phyloP scores from a whole-genome alignment of 805 yeast genomes.

The Metschnikowia kofuensis region DNA sequence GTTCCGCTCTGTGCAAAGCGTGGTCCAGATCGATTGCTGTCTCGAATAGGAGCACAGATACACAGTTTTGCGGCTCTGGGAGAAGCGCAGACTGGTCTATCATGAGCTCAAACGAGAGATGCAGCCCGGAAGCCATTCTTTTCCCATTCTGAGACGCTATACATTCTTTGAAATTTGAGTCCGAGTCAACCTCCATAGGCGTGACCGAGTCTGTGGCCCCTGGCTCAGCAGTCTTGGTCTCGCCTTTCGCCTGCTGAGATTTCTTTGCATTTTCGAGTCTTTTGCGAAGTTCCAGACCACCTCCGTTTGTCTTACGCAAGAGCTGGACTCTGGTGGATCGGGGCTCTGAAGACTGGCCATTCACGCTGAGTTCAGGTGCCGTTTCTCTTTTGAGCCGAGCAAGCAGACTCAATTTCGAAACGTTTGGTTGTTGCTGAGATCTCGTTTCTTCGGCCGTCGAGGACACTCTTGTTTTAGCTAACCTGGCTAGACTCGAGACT shows the following conservation, averaged over 20 bases:
- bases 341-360: neutral
- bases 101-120: conserved; percentile 4
- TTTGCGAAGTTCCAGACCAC: conserved; percentile 5
- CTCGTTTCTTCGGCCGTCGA: neutral
- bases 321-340: neutral
- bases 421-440: neutral
- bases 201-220: neutral
- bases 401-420: neutral
- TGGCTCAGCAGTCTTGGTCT: neutral
- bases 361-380: too few species aligned
- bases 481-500: conserved; percentile 3
- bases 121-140: conserved; percentile 1
- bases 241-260: neutral
- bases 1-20: neutral
- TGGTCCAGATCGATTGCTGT: neutral
- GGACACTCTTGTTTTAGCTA: conserved; percentile 1
- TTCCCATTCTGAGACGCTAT: neutral
- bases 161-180: neutral
- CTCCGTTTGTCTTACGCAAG: conserved; percentile 2
- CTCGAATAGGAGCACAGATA: conserved; percentile 9
- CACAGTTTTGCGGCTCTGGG: conserved; percentile 4
- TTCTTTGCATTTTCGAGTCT: conserved; percentile 5
- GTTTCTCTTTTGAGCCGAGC: neutral
- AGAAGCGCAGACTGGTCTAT: conserved; percentile 10
- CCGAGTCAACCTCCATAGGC: conserved; percentile 6